phyloP scores from a whole-genome alignment of 768 basidiomycete species.

The Suillus fuscotomentosus region DNA sequence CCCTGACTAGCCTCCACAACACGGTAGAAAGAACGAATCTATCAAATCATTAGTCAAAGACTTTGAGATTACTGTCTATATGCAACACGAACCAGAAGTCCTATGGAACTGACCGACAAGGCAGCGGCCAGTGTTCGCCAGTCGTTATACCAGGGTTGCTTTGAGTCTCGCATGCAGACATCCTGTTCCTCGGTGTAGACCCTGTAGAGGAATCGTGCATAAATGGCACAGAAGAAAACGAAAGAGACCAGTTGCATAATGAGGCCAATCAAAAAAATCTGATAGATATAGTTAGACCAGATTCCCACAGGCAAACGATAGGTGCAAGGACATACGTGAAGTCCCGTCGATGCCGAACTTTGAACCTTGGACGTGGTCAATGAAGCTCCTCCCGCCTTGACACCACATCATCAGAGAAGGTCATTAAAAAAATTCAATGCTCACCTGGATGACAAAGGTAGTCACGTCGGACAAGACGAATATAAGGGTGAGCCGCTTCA shows the following conservation, averaged over 20 bases:
- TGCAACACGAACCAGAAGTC: constrained; percentile 52
- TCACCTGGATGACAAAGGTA: constrained; percentile 66
- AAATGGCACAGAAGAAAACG: constrained; percentile 45
- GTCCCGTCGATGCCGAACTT: constrained; percentile 28
- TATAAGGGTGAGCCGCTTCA: constrained; percentile 50
- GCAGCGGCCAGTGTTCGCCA: constrained; percentile 56
- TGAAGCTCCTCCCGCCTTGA: constrained; percentile 47
- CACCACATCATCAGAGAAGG: neutral
- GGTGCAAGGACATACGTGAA: constrained; percentile 31
- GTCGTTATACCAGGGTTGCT: constrained; percentile 47
- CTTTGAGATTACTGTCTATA: neutral
- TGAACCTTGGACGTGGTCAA: constrained; percentile 41
- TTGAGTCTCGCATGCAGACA: constrained; percentile 39
- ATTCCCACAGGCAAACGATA: neutral
- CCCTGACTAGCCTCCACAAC: constrained; percentile 65
- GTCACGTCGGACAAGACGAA: constrained; percentile 64
- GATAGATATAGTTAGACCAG: neutral
- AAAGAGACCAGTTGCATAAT: constrained; percentile 56
- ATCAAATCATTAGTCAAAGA: neutral
- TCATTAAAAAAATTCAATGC: neutral
- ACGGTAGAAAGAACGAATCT: constrained; percentile 68
- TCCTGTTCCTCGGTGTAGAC: constrained; percentile 40
- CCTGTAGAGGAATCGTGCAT: constrained; percentile 46
- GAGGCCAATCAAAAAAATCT: constrained; percentile 62
- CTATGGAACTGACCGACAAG: constrained; percentile 56